Evolutionary conservation across 2,329 filamentous ascomycete species (phyloP).

Genomic region (Tolypocladium inflatum): DNA sequence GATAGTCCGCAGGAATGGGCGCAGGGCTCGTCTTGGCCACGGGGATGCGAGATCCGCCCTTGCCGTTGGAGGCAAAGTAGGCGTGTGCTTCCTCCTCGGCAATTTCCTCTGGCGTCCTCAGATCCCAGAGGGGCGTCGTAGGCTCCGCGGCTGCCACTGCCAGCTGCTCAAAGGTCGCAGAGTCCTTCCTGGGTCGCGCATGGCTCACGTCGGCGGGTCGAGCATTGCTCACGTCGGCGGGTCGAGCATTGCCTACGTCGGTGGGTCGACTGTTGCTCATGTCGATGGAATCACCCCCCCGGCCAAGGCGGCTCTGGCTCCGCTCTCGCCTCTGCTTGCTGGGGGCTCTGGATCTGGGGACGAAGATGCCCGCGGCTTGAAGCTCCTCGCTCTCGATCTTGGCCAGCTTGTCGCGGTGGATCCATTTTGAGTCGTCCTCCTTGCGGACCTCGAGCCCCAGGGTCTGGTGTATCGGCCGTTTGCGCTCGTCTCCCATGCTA

Average conservation of each 20-base stretch:
- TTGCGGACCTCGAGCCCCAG: conserved; percentile 18
- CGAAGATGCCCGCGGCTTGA: conserved; percentile 63
- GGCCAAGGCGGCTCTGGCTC: conserved; percentile 24
- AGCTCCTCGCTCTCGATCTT: conserved; percentile 74
- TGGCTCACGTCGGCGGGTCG: not conserved
- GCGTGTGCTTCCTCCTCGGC: conserved; percentile 45
- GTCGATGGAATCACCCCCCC: conserved; percentile 21
- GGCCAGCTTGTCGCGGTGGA: conserved; percentile 75
- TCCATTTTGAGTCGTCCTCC: conserved; percentile 65
- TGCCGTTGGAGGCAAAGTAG: conserved; percentile 45
- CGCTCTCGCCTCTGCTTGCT: conserved; percentile 35
- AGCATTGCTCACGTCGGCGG: not conserved
- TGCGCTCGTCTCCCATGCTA: conserved; percentile 13
- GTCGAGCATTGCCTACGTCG: not conserved
- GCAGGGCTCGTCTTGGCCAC: conserved; percentile 71
- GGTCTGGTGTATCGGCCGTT: conserved; percentile 14
- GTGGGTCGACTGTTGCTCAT: conserved; percentile 5
- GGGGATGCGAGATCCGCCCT: conserved; percentile 73
- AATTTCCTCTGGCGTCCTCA: conserved; percentile 70
- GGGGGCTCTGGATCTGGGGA: conserved; percentile 44
- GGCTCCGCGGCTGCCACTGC: conserved; percentile 19
- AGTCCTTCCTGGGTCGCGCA: conserved; percentile 34
- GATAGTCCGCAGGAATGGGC: conserved; percentile 60
- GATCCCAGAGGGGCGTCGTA: conserved; percentile 53
- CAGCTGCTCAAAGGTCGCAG: conserved; percentile 27